Conservation (phyloP, 2,329 filamentous ascomycete species). For the Pestalotiopsis sp. region DNA sequence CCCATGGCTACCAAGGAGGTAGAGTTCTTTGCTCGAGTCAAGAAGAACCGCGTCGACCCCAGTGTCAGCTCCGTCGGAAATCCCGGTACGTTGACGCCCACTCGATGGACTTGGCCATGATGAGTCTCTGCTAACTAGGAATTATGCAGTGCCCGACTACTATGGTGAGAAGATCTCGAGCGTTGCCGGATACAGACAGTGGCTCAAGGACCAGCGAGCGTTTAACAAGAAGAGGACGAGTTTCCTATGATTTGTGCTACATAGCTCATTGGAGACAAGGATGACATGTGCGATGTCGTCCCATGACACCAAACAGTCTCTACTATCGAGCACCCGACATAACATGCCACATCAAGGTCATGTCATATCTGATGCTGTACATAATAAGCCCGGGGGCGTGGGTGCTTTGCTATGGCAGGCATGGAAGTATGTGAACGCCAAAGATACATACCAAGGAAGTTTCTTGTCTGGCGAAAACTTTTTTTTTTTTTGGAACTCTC, state of each 20-base stretch:
- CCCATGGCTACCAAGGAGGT: conserved; percentile 88
- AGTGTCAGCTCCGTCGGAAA: conserved; percentile 87
- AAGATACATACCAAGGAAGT: background rate
- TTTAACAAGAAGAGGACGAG: conserved; percentile 88
- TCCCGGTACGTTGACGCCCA: conserved; percentile 57
- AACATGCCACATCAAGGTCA: background rate
- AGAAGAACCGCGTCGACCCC: conserved; percentile 90
- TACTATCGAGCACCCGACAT: background rate
- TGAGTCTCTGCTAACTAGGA: background rate
- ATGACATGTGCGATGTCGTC: background rate
- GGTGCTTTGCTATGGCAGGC: background rate
- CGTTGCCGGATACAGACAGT: conserved; percentile 86
- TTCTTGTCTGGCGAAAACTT: background rate
- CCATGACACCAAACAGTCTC: background rate
- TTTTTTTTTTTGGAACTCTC: conserved; percentile 12
- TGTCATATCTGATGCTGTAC: too few relatives aligned
- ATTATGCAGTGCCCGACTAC: conserved; percentile 77
- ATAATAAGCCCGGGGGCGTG: background rate
- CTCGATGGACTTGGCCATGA: too few relatives aligned
- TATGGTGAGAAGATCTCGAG: conserved; percentile 98
- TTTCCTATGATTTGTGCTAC: conserved; percentile 50
- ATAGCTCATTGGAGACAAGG: background rate
- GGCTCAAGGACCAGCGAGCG: conserved; percentile 95
- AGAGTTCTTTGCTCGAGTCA: conserved; percentile 90
- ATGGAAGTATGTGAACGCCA: background rate